phyloP scores from a whole-genome alignment of 2,329 filamentous ascomycete genomes.

The Cercospora brassicicola region DNA sequence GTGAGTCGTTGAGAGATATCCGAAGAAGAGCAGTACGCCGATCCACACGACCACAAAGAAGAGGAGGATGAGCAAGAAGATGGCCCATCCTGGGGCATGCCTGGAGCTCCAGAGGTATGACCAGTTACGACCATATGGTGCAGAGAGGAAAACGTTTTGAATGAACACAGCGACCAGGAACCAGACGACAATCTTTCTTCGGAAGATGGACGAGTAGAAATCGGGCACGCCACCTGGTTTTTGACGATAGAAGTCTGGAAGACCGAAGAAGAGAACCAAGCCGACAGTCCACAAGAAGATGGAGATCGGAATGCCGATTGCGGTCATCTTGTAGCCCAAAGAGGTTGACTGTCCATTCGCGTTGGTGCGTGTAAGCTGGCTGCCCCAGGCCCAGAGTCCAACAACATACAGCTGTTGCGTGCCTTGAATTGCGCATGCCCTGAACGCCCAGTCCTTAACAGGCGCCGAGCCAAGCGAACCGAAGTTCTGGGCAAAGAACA shows the following conservation, averaged over 20 bases:
- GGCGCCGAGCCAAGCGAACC: conserved; percentile 56
- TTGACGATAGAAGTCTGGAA: conserved; percentile 67
- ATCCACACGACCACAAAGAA: conserved; percentile 61
- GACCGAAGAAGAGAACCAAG: conserved; percentile 57
- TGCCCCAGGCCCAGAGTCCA: conserved; percentile 67
- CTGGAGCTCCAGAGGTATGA: conserved; percentile 61
- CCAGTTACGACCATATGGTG: conserved; percentile 68
- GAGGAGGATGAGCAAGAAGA: conserved; percentile 57
- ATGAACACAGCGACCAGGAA: conserved; percentile 64
- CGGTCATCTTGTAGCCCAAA: conserved; percentile 40
- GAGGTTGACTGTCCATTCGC: conserved; percentile 43
- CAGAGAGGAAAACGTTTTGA: conserved; percentile 67
- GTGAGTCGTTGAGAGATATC: conserved; percentile 59
- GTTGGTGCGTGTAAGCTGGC: conserved; percentile 51
- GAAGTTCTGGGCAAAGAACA: conserved; percentile 67
- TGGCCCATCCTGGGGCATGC: conserved; percentile 57
- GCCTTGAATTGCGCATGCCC: conserved; percentile 65
- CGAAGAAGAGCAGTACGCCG: conserved; percentile 53
- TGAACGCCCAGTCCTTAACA: conserved; percentile 66
- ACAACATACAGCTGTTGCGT: conserved; percentile 67
- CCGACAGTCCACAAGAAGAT: conserved; percentile 59
- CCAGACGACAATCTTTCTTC: conserved; percentile 66
- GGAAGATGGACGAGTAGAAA: conserved; percentile 63
- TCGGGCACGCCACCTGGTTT: conserved; percentile 63
- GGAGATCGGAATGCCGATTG: conserved; percentile 60